A percentile compares a stretch with the other conserved stretches of the same genome.
phyloP scores from a whole-genome alignment of 306 rosid species.

The Cucurbita moschata region DNA sequence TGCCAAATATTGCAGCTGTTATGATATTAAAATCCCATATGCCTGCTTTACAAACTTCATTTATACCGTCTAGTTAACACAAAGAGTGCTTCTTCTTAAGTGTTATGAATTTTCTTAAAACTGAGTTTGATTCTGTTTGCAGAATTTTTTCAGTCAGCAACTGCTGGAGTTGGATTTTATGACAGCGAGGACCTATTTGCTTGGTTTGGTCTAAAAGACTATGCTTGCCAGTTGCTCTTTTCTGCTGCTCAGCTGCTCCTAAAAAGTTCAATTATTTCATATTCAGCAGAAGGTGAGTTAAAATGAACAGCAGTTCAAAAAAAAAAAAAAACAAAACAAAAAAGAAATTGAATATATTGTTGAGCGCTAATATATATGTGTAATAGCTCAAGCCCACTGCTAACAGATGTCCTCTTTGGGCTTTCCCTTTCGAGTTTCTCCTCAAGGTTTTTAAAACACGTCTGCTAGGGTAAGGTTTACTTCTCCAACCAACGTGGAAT shows the following conservation, averaged over 20 bases:
- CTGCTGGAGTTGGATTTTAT: not conserved
- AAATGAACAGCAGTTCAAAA: too few relatives aligned
- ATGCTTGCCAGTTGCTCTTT: not conserved
- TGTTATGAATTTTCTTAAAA: not conserved
- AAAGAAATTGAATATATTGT: too few relatives aligned
- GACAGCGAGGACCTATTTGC: not conserved
- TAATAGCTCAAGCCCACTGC: too few relatives aligned
- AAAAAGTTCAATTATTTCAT: not conserved
- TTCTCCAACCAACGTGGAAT: too few relatives aligned
- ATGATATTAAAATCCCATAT: not conserved
- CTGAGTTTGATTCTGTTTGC: slow-evolving; percentile 1
- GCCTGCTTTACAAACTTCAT: not conserved
- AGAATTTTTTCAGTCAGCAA: not conserved
- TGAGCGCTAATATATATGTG: too few relatives aligned
- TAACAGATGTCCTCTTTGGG: too few relatives aligned
- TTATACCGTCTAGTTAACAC: not conserved
- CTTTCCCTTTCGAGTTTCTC: too few relatives aligned
- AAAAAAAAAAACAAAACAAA: too few relatives aligned
- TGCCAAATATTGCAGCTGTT: not conserved
- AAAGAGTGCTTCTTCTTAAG: not conserved
- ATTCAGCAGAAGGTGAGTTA: not conserved
- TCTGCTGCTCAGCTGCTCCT: not conserved
- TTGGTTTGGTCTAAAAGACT: not conserved
- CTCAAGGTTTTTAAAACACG: too few relatives aligned
- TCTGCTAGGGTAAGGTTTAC: too few relatives aligned